phyloP scores from a whole-genome alignment of 2,329 filamentous ascomycete genomes.

The Colletotrichum euphorbiae region DNA sequence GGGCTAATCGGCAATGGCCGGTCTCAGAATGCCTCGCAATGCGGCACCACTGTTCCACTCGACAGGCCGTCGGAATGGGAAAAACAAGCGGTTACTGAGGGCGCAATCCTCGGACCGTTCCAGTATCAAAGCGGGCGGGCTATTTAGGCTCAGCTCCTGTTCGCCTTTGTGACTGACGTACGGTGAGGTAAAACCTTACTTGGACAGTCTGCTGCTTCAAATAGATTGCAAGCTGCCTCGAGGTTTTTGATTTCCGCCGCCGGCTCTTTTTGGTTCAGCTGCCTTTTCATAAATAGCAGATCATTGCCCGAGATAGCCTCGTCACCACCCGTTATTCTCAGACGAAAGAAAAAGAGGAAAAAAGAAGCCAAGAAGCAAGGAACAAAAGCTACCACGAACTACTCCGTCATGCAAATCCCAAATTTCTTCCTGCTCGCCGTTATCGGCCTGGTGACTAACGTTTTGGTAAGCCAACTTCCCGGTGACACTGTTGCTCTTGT shows the following conservation, averaged over 20 bases:
- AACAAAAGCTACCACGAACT: background rate
- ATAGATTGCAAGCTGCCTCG: too few relatives aligned
- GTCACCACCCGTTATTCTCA: background rate
- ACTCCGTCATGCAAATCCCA: background rate
- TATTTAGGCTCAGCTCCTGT: too few relatives aligned
- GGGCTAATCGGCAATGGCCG: background rate
- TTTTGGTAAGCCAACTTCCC: background rate
- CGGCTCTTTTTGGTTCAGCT: too few relatives aligned
- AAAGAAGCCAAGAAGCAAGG: background rate
- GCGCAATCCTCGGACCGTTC: background rate
- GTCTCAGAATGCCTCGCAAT: slow-evolving; percentile 7
- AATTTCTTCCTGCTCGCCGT: background rate
- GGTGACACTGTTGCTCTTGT: too few relatives aligned
- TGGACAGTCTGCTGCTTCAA: too few relatives aligned
- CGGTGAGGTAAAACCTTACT: too few relatives aligned
- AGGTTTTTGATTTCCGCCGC: too few relatives aligned
- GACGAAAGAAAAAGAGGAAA: background rate
- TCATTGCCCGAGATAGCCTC: background rate
- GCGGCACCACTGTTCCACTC: background rate
- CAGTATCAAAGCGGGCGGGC: background rate
- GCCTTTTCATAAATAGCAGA: too few relatives aligned
- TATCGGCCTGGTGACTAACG: background rate
- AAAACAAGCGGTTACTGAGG: too few relatives aligned
- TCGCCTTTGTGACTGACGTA: too few relatives aligned
- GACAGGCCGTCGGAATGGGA: too few relatives aligned